These are phyloP conservation scores for Fistulifera pelliculosa DNA, from an alignment of 108 stramenopile species.

Conservation along the genomic window DNA sequence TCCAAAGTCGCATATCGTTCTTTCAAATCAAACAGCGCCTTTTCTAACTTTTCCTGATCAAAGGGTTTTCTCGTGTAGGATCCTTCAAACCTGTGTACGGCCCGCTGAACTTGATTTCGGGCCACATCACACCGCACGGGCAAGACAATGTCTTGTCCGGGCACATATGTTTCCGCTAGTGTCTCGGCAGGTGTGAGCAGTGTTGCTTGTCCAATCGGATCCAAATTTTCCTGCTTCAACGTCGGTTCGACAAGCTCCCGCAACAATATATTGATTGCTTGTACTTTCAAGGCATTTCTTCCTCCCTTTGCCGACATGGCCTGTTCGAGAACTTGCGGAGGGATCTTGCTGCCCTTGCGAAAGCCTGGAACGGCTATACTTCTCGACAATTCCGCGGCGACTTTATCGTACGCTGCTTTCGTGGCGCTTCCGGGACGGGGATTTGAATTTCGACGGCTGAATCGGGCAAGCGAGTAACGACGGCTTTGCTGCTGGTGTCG, in stretches of 20 bases:
- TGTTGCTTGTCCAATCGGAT: conserved; percentile 75
- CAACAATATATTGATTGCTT: conserved; percentile 61
- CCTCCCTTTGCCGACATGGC: conserved; percentile 59
- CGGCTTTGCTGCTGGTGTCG: not conserved
- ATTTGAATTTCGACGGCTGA: conserved; percentile 66
- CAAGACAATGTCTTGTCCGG: conserved; percentile 53
- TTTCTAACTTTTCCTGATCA: conserved; percentile 63
- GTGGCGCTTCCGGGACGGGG: conserved; percentile 58
- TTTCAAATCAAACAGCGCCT: conserved; percentile 66
- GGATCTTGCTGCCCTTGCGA: conserved; percentile 81
- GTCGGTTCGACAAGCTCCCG: conserved; percentile 55
- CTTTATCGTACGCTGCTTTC: conserved; percentile 75
- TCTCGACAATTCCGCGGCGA: conserved; percentile 54
- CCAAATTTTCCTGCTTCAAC: conserved; percentile 67
- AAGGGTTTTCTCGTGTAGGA: conserved; percentile 74
- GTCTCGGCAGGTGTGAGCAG: conserved; percentile 45
- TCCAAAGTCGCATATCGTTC: conserved; percentile 71
- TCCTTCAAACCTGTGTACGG: conserved; percentile 66
- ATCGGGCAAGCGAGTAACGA: conserved; percentile 41
- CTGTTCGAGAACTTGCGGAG: conserved; percentile 69
- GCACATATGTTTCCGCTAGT: conserved; percentile 38
- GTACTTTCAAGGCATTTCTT: conserved; percentile 41
- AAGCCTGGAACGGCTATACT: conserved; percentile 74
- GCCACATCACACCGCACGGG: conserved; percentile 81
- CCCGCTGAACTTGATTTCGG: conserved; percentile 67